phyloP scores from a whole-genome alignment of 2,329 filamentous ascomycete species.

The Ophiostoma quercus region DNA sequence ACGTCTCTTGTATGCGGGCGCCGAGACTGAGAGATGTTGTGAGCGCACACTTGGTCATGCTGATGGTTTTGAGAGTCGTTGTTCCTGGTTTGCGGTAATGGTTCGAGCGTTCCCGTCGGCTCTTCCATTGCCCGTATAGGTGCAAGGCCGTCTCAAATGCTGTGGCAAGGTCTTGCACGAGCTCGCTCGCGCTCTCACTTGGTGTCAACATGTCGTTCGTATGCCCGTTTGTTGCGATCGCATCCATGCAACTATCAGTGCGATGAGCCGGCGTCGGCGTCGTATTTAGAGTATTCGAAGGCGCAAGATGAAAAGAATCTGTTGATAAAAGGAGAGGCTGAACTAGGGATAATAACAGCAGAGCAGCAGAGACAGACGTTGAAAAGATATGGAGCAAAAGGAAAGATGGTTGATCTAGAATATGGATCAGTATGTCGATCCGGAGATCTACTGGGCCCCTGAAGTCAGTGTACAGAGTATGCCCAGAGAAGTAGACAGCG shows the following conservation, averaged over 20 bases:
- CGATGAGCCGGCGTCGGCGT: not conserved
- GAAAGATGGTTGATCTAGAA: not conserved
- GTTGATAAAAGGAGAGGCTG: not conserved
- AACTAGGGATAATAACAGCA: not conserved
- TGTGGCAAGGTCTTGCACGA: slow-evolving; percentile 33
- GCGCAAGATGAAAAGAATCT: not conserved
- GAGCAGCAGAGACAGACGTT: slow-evolving; percentile 3
- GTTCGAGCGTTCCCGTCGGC: slow-evolving; percentile 33
- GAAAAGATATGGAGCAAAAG: not conserved
- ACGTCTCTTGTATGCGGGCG: slow-evolving; percentile 33
- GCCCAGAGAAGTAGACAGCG: not conserved
- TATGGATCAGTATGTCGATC: not conserved
- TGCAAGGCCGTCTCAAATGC: slow-evolving; percentile 33
- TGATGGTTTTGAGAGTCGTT: slow-evolving; percentile 16
- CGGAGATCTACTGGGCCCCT: not conserved
- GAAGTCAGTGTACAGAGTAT: not conserved
- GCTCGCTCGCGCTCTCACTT: slow-evolving; percentile 28
- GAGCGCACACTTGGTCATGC: slow-evolving; percentile 32
- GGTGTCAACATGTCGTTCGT: not conserved
- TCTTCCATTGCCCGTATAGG: slow-evolving; percentile 37
- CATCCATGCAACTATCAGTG: not conserved
- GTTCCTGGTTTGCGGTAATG: slow-evolving; percentile 32
- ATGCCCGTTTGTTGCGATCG: not conserved
- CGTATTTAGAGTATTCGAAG: not conserved
- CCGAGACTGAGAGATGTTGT: slow-evolving; percentile 36